Percentiles rank a stretch among this genome's conserved stretches.
These are phyloP conservation scores for Bipolaris cookei DNA, from an alignment of 2,329 filamentous ascomycete genomes.

Conservation along the genomic window DNA sequence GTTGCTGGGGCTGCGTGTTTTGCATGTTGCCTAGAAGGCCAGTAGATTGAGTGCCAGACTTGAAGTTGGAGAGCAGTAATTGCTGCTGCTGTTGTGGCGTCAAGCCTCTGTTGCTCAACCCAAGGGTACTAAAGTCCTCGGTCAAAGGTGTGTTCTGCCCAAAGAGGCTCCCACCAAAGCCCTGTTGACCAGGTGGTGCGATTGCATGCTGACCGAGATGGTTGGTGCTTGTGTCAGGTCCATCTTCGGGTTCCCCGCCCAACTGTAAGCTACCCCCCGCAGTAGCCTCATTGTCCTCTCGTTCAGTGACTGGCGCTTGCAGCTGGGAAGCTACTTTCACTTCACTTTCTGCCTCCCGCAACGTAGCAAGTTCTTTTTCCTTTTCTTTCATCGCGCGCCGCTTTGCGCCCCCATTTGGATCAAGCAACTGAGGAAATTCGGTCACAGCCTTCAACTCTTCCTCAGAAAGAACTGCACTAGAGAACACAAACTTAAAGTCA, in stretches of 20 bases:
- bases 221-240: slow-evolving; percentile 63
- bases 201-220: slow-evolving; percentile 70
- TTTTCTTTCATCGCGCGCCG: slow-evolving; percentile 73
- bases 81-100: slow-evolving; percentile 79
- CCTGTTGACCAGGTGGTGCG: slow-evolving; percentile 78
- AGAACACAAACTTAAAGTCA: slow-evolving; percentile 63
- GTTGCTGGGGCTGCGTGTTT: slow-evolving; percentile 57
- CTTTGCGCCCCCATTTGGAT: slow-evolving; percentile 80
- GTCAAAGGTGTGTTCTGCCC: slow-evolving; percentile 42
- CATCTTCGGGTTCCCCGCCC: slow-evolving; percentile 90
- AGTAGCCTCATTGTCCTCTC: slow-evolving; percentile 75
- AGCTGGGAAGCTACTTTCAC: slow-evolving; percentile 56
- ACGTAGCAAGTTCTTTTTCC: slow-evolving; percentile 62
- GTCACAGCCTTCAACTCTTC: slow-evolving; percentile 61
- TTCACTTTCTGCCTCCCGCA: slow-evolving; percentile 60
- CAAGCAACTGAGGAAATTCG: slow-evolving; percentile 78
- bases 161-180: slow-evolving; percentile 50
- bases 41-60: slow-evolving; percentile 59
- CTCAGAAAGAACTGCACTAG: slow-evolving; percentile 47
- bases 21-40: slow-evolving; percentile 58
- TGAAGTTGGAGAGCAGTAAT: slow-evolving; percentile 68
- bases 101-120: slow-evolving; percentile 71
- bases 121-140: slow-evolving; percentile 49
- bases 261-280: slow-evolving; percentile 79
- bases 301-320: slow-evolving; percentile 44